These are phyloP conservation scores for Arthrobotrys conoides DNA, from an alignment of 2,329 filamentous ascomycete genomes.

Conservation along the genomic window DNA sequence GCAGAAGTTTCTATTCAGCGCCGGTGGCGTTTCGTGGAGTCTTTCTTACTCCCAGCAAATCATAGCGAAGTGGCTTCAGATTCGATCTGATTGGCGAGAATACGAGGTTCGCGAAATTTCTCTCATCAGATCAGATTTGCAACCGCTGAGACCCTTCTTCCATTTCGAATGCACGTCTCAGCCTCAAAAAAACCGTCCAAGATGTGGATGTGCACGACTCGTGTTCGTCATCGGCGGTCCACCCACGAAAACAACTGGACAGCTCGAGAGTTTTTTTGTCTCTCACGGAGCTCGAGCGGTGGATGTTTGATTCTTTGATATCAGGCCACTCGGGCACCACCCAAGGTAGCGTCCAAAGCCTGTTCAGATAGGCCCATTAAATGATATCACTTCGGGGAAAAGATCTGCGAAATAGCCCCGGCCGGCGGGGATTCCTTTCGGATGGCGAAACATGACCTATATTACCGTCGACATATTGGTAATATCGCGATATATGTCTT, in stretches of 20 bases:
- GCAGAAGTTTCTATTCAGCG: conserved; percentile 27
- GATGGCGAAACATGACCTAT: conserved; percentile 23
- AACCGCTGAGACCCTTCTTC: conserved; percentile 1
- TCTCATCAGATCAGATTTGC: conserved; percentile 31
- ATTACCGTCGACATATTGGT: conserved; percentile 17
- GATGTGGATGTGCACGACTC: conserved; percentile 18
- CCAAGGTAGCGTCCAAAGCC: not conserved
- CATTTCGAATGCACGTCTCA: conserved; percentile 13
- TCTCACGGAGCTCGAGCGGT: conserved; percentile 12
- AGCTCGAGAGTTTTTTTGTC: not conserved
- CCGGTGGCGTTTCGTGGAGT: conserved; percentile 32
- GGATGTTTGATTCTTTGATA: conserved; percentile 21
- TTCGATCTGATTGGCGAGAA: conserved; percentile 48
- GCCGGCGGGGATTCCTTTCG: conserved; percentile 30
- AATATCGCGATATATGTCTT: not conserved
- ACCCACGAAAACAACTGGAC: not conserved
- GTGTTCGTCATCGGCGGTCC: conserved; percentile 25
- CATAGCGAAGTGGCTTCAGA: conserved; percentile 37
- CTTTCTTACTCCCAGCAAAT: not conserved
- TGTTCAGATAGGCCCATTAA: not conserved
- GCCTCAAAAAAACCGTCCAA: conserved; percentile 30
- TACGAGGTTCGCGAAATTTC: conserved; percentile 30
- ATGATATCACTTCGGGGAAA: conserved; percentile 45
- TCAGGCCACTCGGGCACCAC: conserved; percentile 55
- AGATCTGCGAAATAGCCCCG: conserved; percentile 35